Evolutionary conservation across 495 filamentous ascomycete genomes (phyloP).

Genomic region (Penicillium coprophilum): DNA sequence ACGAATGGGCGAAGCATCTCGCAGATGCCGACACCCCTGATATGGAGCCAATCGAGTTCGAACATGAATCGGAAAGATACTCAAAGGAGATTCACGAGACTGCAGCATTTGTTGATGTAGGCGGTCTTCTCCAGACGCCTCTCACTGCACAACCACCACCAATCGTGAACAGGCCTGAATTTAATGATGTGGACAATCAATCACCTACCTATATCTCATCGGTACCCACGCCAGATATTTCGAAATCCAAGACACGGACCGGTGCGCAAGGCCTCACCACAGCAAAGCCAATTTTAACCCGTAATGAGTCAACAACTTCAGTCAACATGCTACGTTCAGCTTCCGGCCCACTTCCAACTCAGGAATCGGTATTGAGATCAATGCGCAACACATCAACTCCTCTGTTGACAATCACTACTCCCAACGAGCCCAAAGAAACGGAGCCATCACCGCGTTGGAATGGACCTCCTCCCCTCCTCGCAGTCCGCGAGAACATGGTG

Average conservation of each 20-base stretch:
- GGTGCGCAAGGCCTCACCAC: slow-evolving; percentile 10
- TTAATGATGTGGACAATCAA: slow-evolving; percentile 19
- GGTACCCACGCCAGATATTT: slow-evolving; percentile 10
- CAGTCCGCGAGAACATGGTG: slow-evolving; percentile 42
- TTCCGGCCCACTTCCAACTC: slow-evolving; percentile 3
- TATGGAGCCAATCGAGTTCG: slow-evolving; percentile 57
- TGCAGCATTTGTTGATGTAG: slow-evolving; percentile 61
- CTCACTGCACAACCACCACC: slow-evolving; percentile 47
- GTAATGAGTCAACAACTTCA: slow-evolving; percentile 22
- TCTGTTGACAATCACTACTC: slow-evolving; percentile 37
- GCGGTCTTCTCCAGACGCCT: slow-evolving; percentile 69
- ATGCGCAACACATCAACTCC: slow-evolving; percentile 47
- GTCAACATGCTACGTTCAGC: slow-evolving; percentile 13
- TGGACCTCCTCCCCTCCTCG: slow-evolving; percentile 40
- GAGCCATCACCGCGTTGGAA: slow-evolving; percentile 30
- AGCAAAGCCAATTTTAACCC: slow-evolving; percentile 14
- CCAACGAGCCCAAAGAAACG: slow-evolving; percentile 13
- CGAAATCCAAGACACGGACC: slow-evolving; percentile 13
- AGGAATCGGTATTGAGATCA: slow-evolving; percentile 8
- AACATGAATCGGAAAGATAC: slow-evolving; percentile 29
- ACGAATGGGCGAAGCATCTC: slow-evolving; percentile 95
- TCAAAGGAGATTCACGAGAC: slow-evolving; percentile 43
- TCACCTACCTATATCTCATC: slow-evolving; percentile 13
- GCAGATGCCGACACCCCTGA: slow-evolving; percentile 73
- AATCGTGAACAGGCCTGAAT: slow-evolving; percentile 28